Conservation (phyloP, 1,284 basidiomycete species). For the Paramarasmius palmivorus region DNA sequence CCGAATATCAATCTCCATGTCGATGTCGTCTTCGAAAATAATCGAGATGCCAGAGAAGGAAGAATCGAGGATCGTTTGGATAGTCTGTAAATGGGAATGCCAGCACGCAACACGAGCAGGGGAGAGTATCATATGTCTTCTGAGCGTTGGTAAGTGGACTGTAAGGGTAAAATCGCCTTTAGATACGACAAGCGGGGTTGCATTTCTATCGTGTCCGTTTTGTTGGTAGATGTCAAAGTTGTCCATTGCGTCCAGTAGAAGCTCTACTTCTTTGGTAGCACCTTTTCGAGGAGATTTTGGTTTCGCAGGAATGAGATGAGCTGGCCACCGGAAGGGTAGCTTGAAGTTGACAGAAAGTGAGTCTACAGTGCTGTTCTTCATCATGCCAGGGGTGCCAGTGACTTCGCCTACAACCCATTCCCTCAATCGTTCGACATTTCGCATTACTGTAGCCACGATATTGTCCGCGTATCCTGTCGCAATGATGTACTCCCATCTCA, state of each 20-base stretch:
- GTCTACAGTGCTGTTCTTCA: slow-evolving; percentile 4
- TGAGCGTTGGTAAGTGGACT: slow-evolving; percentile 37
- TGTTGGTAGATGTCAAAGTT: background rate
- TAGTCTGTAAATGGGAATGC: slow-evolving; percentile 67
- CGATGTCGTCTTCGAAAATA: slow-evolving; percentile 79
- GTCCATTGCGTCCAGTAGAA: background rate
- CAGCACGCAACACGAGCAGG: slow-evolving; percentile 69
- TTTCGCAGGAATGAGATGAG: background rate
- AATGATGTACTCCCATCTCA: slow-evolving; percentile 57
- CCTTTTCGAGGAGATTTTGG: background rate
- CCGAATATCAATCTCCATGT: slow-evolving; percentile 71
- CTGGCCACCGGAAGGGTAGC: slow-evolving; percentile 46
- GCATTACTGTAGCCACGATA: slow-evolving; percentile 39
- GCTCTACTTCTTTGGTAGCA: background rate
- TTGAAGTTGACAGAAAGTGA: background rate
- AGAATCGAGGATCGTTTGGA: slow-evolving; percentile 43
- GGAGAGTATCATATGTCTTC: slow-evolving; percentile 52
- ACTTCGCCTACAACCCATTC: background rate
- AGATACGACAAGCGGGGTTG: slow-evolving; percentile 47
- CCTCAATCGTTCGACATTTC: slow-evolving; percentile 40
- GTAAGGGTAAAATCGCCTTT: slow-evolving; percentile 43
- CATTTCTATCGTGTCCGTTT: background rate
- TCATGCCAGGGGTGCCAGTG: background rate
- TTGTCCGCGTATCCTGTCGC: slow-evolving; percentile 41
- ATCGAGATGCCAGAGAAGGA: slow-evolving; percentile 36